These are phyloP conservation scores for Populus hybrid DNA, from an alignment of 441 rosid genomes.

Conservation along the genomic window DNA sequence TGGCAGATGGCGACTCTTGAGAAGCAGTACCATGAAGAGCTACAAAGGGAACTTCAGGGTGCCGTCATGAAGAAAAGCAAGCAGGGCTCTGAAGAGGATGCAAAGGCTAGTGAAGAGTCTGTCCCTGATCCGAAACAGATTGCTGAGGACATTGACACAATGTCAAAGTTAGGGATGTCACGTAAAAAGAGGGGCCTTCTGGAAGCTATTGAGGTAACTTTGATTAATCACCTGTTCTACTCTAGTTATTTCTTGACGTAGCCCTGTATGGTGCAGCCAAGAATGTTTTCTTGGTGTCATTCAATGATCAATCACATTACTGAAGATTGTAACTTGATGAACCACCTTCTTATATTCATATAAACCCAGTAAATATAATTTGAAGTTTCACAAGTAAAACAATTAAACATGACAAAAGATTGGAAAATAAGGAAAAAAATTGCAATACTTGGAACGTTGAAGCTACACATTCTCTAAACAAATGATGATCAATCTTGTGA, in stretches of 20 bases:
- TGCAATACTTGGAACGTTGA: no score
- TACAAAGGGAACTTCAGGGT: conserved; percentile 60
- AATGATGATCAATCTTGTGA: no score
- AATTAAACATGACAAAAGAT: no score
- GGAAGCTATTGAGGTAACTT: conserved; percentile 63
- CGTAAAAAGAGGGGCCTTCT: conserved; percentile 61
- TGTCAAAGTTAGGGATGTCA: conserved; percentile 46
- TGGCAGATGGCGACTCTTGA: conserved; percentile 66
- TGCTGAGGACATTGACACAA: conserved; percentile 39
- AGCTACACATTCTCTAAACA: no score
- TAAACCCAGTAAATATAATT: no score
- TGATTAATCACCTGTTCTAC: not conserved
- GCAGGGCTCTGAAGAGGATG: conserved; percentile 20
- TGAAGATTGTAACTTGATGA: no score
- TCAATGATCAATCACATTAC: not conserved
- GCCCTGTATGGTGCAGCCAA: not conserved
- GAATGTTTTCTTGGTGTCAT: not conserved
- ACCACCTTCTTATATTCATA: no score
- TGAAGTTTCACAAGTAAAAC: no score
- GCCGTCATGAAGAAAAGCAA: conserved; percentile 22
- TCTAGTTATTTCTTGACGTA: not conserved
- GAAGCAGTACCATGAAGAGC: conserved; percentile 79
- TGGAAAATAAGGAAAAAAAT: no score
- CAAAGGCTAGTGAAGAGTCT: conserved; percentile 35
- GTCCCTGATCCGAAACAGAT: conserved; percentile 36